Evolutionary conservation across 495 filamentous ascomycete genomes (phyloP).

Genomic region (Barbatosphaeria neglecta): DNA sequence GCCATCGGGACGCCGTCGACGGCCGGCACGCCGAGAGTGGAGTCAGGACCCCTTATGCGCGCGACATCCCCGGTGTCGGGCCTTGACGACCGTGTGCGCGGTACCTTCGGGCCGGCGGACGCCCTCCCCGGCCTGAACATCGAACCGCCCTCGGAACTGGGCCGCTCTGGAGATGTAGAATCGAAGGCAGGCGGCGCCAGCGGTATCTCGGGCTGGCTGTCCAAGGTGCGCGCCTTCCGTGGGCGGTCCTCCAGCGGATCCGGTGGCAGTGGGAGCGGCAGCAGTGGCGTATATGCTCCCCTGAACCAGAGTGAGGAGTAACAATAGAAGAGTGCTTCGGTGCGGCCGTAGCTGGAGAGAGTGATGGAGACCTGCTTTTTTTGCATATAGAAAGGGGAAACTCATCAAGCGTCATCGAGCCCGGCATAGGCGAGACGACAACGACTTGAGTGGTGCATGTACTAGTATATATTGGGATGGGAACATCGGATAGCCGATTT

Average conservation of each 20-base stretch:
- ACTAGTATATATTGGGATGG: too few species aligned
- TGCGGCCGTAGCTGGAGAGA: background rate
- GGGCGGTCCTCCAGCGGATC: slow-evolving; percentile 10
- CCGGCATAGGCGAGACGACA: too few species aligned
- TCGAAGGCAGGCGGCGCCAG: slow-evolving; percentile 14
- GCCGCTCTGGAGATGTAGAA: slow-evolving; percentile 15
- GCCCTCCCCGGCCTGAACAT: slow-evolving; percentile 27
- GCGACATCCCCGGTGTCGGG: slow-evolving; percentile 65
- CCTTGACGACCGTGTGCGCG: slow-evolving; percentile 51
- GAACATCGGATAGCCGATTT: too few species aligned
- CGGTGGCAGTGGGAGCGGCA: slow-evolving; percentile 18
- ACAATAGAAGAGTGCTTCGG: slow-evolving; percentile 8
- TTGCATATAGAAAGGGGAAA: slow-evolving; percentile 27
- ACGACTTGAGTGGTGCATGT: too few species aligned
- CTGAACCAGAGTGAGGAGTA: slow-evolving; percentile 33
- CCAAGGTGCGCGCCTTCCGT: slow-evolving; percentile 28
- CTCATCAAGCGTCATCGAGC: too few species aligned
- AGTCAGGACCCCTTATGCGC: slow-evolving; percentile 64
- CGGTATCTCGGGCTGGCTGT: slow-evolving; percentile 37
- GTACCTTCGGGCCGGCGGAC: slow-evolving; percentile 16
- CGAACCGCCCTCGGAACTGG: slow-evolving; percentile 23
- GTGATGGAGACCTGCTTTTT: background rate
- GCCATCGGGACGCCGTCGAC: slow-evolving; percentile 51
- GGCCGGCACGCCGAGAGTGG: slow-evolving; percentile 42
- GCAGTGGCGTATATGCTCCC: slow-evolving; percentile 26